Conservation (phyloP, 345 rosid species). For the Bretschneidera sinensis region DNA sequence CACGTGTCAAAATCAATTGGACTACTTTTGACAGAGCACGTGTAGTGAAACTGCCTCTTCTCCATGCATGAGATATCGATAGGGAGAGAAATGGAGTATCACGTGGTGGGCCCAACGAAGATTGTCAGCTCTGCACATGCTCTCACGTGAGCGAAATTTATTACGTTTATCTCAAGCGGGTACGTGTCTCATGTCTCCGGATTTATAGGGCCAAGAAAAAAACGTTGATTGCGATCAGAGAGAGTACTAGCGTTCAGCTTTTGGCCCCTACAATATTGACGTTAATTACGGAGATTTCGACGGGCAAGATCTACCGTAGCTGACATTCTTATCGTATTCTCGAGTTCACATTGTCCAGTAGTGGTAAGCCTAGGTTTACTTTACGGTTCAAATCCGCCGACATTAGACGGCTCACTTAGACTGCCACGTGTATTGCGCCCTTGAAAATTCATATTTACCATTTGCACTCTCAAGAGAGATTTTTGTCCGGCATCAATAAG, state of each 20-base stretch:
- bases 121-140: slow-evolving; percentile 56
- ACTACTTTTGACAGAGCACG: slow-evolving; percentile 21
- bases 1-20: slow-evolving; percentile 19
- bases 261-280: slow-evolving; percentile 10
- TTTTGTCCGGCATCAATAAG: background rate
- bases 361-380: too few relatives aligned
- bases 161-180: background rate
- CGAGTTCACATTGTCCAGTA: slow-evolving; percentile 2
- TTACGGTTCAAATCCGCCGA: background rate
- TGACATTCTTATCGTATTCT: slow-evolving; percentile 13
- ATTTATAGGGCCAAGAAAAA: slow-evolving; percentile 21
- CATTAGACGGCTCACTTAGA: background rate
- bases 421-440: background rate
- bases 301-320: slow-evolving; percentile 30
- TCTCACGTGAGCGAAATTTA: slow-evolving; percentile 43
- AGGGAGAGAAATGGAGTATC: slow-evolving; percentile 8
- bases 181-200: slow-evolving; percentile 25
- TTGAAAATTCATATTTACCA: background rate
- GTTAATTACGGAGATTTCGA: slow-evolving; percentile 18
- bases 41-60: slow-evolving; percentile 8
- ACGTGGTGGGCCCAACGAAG: slow-evolving; percentile 44
- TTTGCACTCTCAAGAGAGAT: background rate
- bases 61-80: background rate
- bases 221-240: slow-evolving; percentile 26
- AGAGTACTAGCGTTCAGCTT: background rate